Conservation (phyloP, 441 rosid species). For the Adansonia rubrostipa region DNA sequence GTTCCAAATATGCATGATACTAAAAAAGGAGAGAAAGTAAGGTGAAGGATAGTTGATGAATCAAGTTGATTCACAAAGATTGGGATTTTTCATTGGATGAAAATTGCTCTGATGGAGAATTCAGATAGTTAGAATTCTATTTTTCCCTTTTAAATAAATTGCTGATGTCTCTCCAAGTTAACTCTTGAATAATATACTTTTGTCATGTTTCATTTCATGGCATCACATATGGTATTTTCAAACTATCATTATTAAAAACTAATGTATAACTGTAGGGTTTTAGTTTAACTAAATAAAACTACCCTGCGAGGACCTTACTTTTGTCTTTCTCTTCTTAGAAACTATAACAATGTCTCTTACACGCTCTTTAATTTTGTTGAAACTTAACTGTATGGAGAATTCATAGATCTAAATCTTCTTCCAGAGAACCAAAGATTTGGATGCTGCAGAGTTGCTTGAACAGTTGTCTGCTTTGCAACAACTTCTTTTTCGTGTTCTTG, state of each 20-base stretch:
- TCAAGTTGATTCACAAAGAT: constrained; percentile 11
- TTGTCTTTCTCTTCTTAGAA: neutral
- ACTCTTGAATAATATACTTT: constrained; percentile 16
- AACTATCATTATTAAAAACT: neutral
- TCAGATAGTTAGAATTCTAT: neutral
- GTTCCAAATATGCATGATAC: neutral
- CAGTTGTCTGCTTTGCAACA: constrained; percentile 92
- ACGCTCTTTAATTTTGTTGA: neutral
- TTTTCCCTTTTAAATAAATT: neutral
- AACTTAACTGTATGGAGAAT: constrained; percentile 20
- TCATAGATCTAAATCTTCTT: constrained; percentile 21
- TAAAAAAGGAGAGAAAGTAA: neutral
- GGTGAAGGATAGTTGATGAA: neutral
- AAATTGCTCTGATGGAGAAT: constrained; percentile 1
- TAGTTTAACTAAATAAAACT: constrained; percentile 8
- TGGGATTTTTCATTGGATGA: neutral
- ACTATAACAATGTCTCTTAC: neutral
- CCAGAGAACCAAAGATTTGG: constrained; percentile 92
- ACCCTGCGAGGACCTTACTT: neutral
- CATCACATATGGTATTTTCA: neutral
- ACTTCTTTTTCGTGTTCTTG: constrained; percentile 90
- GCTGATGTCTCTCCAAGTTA: neutral
- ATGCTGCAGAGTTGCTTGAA: constrained; percentile 79
- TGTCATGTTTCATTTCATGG: neutral
- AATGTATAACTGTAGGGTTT: neutral